Conservation (phyloP, 1,139 yeast species). For the Petasospora rhodanensis region DNA sequence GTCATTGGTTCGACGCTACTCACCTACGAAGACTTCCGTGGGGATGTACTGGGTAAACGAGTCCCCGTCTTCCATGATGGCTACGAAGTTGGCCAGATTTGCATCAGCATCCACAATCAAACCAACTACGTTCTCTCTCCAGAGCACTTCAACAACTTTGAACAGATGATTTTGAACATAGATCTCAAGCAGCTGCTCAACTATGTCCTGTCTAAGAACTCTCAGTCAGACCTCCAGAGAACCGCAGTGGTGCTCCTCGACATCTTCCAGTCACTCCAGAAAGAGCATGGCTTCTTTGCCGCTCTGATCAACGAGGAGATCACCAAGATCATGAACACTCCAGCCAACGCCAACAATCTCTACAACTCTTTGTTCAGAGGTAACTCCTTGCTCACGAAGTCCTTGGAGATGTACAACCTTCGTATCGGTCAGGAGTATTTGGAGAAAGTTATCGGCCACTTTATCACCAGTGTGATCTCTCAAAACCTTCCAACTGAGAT, state of each 20-base stretch:
- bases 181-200: slow-evolving; percentile 47
- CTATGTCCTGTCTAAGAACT: slow-evolving; percentile 30
- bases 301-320: slow-evolving; percentile 65
- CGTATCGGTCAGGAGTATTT: slow-evolving; percentile 78
- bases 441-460: slow-evolving; percentile 65
- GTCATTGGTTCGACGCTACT: slow-evolving; percentile 52
- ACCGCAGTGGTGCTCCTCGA: slow-evolving; percentile 55
- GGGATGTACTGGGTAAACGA: slow-evolving; percentile 30
- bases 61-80: slow-evolving; percentile 30
- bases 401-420: slow-evolving; percentile 72
- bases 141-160: slow-evolving; percentile 53
- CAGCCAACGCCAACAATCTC: slow-evolving; percentile 31
- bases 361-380: slow-evolving; percentile 83
- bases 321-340: slow-evolving; percentile 15
- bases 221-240: slow-evolving; percentile 39
- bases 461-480: slow-evolving; percentile 52
- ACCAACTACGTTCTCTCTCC: slow-evolving; percentile 62
- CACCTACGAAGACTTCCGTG: slow-evolving; percentile 48
- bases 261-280: slow-evolving; percentile 58
- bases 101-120: slow-evolving; percentile 48
- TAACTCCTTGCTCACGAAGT: slow-evolving; percentile 72
- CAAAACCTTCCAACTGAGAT: slow-evolving; percentile 56
- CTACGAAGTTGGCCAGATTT: slow-evolving; percentile 47
- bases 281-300: slow-evolving; percentile 66
- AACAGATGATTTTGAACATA: slow-evolving; percentile 49